Base-by-base conservation (phyloP, 1,284 basidiomycete species). In the Trichosporon faecale region DNA sequence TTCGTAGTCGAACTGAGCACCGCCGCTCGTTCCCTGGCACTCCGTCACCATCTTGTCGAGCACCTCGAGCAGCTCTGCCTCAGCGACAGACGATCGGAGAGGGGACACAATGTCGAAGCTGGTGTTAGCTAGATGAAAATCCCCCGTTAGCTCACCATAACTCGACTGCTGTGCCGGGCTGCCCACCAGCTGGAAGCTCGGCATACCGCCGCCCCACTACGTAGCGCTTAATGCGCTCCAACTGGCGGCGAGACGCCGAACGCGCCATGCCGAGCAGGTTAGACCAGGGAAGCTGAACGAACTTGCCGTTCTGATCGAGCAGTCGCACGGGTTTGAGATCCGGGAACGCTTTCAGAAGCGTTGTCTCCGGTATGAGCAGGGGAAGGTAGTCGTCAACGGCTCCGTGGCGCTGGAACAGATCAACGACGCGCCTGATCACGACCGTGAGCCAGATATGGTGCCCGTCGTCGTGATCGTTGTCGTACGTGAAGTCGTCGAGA, bases 201-300 rank as follows among this genome's bases (percentile, higher is more conserved):
- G 74, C 65, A 67, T 89, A 94, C 11, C 89, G 88, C 71, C 90
- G 88, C 35, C 89, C 87, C 37, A 96, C 90, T 81, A 94, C 91
- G 83, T 91, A 97, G 18, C 95, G 88, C 83, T 98, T 98, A 81
- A 97, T 94, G 52, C 95, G 86, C 75, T 88, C 88, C 65, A 89
- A 87, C 64, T 88, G 88, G 16, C 87, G 88, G 68, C 91, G 86
- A 0, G 92, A 93, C 18, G 93, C 93, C 52, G 93, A 86, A 63
- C 94, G 87, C 9, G 95, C 94, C 81, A 98, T 96, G 0, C 91
- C 90, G 1, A 92, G 85, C 14, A 95, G 85, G 14, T 90, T 88
- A 71, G 92, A 90, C 70, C 90, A 90, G 0, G 94, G 91, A 31
- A 97, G 85, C 49, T 88, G 87, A 2, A 96, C 90, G 1, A 94